A percentile compares a stretch with the other conserved stretches of the same genome.
Conservation (phyloP, 306 rosid genomes). For the Fragaria vesca region DNA sequence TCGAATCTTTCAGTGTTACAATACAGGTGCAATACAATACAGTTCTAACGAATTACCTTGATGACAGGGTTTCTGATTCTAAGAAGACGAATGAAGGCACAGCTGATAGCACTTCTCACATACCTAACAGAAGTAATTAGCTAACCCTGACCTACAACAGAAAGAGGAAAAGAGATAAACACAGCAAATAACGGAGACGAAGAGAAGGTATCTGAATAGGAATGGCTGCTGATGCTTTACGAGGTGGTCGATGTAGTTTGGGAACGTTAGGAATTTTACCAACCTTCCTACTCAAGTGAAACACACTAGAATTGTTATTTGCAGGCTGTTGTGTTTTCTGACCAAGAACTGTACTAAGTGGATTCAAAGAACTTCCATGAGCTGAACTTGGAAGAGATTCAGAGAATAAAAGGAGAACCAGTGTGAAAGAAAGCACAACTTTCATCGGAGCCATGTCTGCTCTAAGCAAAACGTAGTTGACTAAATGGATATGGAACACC, state of each 20-base stretch:
- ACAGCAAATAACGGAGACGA: slow-evolving; percentile 7
- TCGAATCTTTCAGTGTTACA: not conserved
- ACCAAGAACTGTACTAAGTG: not conserved
- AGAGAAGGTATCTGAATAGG: slow-evolving; percentile 10
- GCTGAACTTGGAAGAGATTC: slow-evolving; percentile 27
- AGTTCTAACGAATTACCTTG: not conserved
- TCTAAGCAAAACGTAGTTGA: not conserved
- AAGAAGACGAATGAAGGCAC: not conserved
- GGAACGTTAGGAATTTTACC: not conserved
- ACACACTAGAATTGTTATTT: not conserved
- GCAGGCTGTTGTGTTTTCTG: not conserved
- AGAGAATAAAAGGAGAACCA: slow-evolving; percentile 10
- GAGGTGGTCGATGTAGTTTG: not conserved
- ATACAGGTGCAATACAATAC: not conserved
- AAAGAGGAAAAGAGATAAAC: slow-evolving; percentile 10
- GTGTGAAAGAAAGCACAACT: not conserved
- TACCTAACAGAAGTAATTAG: not conserved
- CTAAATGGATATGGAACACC: too few species aligned
- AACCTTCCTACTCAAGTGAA: slow-evolving; percentile 13
- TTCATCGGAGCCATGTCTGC: slow-evolving; percentile 18
- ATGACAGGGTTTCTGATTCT: not conserved
- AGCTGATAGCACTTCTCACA: not conserved
- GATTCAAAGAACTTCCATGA: slow-evolving; percentile 11
- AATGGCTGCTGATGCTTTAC: slow-evolving; percentile 15
- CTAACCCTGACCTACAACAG: not conserved